Base-by-base conservation (phyloP, 805 yeast species). In the Metschnikowia gelsemii region DNA sequence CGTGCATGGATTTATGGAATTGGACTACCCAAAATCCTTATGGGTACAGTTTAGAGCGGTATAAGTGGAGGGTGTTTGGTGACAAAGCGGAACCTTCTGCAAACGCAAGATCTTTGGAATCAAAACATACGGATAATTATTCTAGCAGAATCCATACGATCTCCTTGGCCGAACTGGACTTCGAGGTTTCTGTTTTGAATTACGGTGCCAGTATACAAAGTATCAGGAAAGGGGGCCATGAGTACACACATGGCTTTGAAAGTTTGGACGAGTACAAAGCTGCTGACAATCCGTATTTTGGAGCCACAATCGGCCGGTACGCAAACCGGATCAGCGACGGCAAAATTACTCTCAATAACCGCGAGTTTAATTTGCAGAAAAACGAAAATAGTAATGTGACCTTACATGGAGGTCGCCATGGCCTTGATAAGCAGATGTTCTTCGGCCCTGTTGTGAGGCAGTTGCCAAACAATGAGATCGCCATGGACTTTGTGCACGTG, bases 1-100 rank as follows among this genome's bases (percentile, higher is more conserved):
- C 91, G 14, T 84, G 91, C 59, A 61, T 58, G 35, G 91, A 84
- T 58, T 66, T 85, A 46, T 86, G 93, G 91, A 75, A 71, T 40
- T 86, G 95, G 93, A 78, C 87, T 22, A 70, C 74, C 16, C 68
- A 73, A 54, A 80, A 84, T 56, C 90, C 90, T 5, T 70, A 57
- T 49, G 90, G 90, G 16, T 84, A 61, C 49, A 47, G 56, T n/a
- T 37, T 59, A 6, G 59, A 57, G 5, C 58, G 57, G 35, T 72
- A 70, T 47, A 31, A 45, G 8, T 70, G 74, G 73, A 43, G 43
- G 21, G 25, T 36, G 11, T 64, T 69, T 43, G 39, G 32, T 12
- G 39, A 36, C 18, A 50, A 49, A 13, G 46, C 46, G 1, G 28
- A n/a, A 14, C n/a, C n/a, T n/a, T n/a, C n/a, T n/a, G n/a, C n/a